Conservation (phyloP, 2,329 filamentous ascomycete species). For the Hymenoscyphus infarciens region DNA sequence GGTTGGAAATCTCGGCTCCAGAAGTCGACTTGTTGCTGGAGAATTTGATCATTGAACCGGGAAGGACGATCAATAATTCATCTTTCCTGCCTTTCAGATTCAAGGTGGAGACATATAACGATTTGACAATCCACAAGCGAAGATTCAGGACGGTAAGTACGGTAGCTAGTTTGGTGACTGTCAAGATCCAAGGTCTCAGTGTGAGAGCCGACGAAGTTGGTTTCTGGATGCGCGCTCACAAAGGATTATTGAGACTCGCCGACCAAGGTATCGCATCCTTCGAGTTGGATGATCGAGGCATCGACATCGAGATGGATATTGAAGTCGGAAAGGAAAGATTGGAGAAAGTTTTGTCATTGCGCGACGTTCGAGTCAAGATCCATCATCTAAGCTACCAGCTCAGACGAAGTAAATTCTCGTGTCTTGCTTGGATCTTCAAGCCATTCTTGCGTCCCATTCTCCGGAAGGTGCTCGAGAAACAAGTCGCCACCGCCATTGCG, state of each 20-base stretch:
- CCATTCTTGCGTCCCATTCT: slow-evolving; percentile 79
- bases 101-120: slow-evolving; percentile 78
- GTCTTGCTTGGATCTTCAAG: slow-evolving; percentile 78
- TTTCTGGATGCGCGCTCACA: slow-evolving; percentile 81
- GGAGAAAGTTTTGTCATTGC: slow-evolving; percentile 77
- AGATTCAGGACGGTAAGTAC: slow-evolving; percentile 61
- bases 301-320: slow-evolving; percentile 81
- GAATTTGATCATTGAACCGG: slow-evolving; percentile 86
- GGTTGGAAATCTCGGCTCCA: slow-evolving; percentile 81
- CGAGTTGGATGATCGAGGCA: slow-evolving; percentile 77
- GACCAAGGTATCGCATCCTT: slow-evolving; percentile 87
- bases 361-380: slow-evolving; percentile 72
- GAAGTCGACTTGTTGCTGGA: slow-evolving; percentile 83
- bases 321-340: slow-evolving; percentile 75
- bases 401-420: slow-evolving; percentile 69
- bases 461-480: slow-evolving; percentile 72
- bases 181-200: slow-evolving; percentile 79
- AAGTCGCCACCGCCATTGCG: slow-evolving; percentile 69
- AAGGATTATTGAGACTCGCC: slow-evolving; percentile 67
- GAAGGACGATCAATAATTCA: slow-evolving; percentile 74
- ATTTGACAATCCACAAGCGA: slow-evolving; percentile 79
- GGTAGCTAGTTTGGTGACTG: slow-evolving; percentile 67
- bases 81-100: slow-evolving; percentile 87
- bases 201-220: slow-evolving; percentile 82
- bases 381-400: slow-evolving; percentile 83